These are phyloP conservation scores for Yamadazyma dendronema DNA, from an alignment of 1,139 yeast genomes.

Conservation along the genomic window DNA sequence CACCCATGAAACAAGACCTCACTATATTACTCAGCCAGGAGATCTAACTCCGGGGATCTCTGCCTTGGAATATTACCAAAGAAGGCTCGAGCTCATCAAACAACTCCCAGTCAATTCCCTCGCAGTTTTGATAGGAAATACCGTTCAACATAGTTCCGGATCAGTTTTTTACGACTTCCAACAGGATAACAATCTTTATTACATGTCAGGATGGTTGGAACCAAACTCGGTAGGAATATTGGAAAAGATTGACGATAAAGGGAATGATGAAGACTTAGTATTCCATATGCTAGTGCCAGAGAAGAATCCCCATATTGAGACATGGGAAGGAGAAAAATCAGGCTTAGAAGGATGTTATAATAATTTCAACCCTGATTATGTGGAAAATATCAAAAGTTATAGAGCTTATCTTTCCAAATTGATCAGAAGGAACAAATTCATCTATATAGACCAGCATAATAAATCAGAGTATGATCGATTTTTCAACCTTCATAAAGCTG, in stretches of 20 bases:
- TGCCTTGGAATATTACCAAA: constrained; percentile 74
- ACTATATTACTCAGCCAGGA: constrained; percentile 65
- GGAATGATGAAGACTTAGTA: constrained; percentile 49
- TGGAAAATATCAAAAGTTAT: constrained; percentile 49
- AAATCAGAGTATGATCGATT: constrained; percentile 9
- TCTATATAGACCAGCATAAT: constrained; percentile 47
- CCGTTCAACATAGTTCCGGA: constrained; percentile 77
- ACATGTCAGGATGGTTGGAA: constrained; percentile 90
- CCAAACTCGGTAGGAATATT: constrained; percentile 80
- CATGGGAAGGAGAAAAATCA: constrained; percentile 93
- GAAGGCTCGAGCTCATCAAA: constrained; percentile 60
- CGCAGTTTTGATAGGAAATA: constrained; percentile 73
- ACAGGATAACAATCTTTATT: constrained; percentile 84
- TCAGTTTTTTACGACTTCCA: constrained; percentile 90
- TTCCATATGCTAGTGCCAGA: constrained; percentile 86
- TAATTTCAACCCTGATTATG: constrained; percentile 83
- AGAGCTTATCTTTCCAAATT: constrained; percentile 45
- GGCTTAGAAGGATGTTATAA: constrained; percentile 83
- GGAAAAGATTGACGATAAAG: constrained; percentile 53
- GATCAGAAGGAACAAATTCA: constrained; percentile 42
- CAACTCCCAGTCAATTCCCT: constrained; percentile 62
- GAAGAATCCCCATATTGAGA: constrained; percentile 71
- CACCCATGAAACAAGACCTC: constrained; percentile 78
- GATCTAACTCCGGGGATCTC: constrained; percentile 86
- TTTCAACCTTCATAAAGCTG: constrained; percentile 11